Evolutionary conservation across 2,329 filamentous ascomycete species (phyloP), one percentile per base, ranked within the genome.

Genomic region (Didymella segeticola): DNA sequence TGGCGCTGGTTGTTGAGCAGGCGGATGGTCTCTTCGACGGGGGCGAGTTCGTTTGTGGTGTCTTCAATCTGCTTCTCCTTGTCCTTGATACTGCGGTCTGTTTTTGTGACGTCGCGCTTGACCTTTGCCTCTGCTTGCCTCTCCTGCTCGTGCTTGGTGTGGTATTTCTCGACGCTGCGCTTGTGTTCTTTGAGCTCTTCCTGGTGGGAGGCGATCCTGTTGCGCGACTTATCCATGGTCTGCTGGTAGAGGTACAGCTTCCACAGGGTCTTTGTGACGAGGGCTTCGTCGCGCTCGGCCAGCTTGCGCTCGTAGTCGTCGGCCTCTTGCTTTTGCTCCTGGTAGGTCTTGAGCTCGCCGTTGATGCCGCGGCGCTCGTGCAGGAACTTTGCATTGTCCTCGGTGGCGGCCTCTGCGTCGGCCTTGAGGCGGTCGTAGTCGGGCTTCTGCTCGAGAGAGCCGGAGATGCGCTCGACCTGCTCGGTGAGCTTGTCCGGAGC

Each of bases 391-490:
- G 87, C 90, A 62, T 96, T 91, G 61, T 96, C 91, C 67, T 98
- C 93, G 1, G 89, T 86, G 5, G 93, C 92, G 65, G 91, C 87
- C 61, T 97, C 92, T 4, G 90, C 86, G 69, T 96, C 90, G 7
- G 83, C 82, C 75, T 98, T 93, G n/a, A 97, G 81, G 49, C 83
- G 85, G 70, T 99, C 96, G 72, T 99, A 99, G 65, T 97, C 92
- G 9, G 87, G 85, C 76, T 98, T 98, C 78, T 93, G 91, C 67
- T 99, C 95, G 45, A 98, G 78, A 75, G 93, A 97, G 38, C 95
- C 95, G 1, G 93, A 98, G 58, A 99, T 98, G 75, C 98, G 95
- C 77, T 99, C 95, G 51, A 99, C 96, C 43, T 99, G 80, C 43
- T 91, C 86, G 0, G 95, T 99, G 31, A 99, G 84, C 68, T 98